Evolutionary conservation across 2,329 filamentous ascomycete species (phyloP).

Genomic region (Herpotrichia juniperi): DNA sequence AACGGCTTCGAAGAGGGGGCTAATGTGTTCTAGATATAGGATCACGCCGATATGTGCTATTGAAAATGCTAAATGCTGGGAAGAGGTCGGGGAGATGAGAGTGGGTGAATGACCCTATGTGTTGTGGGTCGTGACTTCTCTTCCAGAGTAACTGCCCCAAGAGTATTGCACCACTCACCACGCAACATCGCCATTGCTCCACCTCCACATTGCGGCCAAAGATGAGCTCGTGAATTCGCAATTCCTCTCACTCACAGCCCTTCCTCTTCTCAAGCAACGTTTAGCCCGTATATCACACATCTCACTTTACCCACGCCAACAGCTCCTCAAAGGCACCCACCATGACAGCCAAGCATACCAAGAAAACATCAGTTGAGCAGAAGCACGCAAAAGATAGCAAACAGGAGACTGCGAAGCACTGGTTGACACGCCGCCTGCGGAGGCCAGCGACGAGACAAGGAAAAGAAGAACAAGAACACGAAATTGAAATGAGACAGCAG

Average conservation of each 20-base stretch:
- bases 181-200: too few relatives aligned
- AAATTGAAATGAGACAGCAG: conserved; percentile 8
- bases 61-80: too few relatives aligned
- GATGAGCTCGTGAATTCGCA: not conserved
- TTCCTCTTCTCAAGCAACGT: conserved; percentile 4
- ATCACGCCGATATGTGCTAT: too few relatives aligned
- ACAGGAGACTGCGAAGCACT: conserved; percentile 26
- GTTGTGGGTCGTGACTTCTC: too few relatives aligned
- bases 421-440: conserved; percentile 32
- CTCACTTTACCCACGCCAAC: conserved; percentile 5
- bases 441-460: conserved; percentile 24
- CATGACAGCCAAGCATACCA: conserved; percentile 18
- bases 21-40: too few relatives aligned
- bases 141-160: too few relatives aligned
- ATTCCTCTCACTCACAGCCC: not conserved
- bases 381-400: conserved; percentile 4
- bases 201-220: not conserved
- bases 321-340: conserved; percentile 8
- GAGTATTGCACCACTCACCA: too few relatives aligned
- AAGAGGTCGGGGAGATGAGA: too few relatives aligned
- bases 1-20: too few relatives aligned
- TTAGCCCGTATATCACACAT: conserved; percentile 6
- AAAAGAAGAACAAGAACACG: conserved; percentile 4
- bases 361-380: conserved; percentile 12
- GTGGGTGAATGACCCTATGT: too few relatives aligned